Evolutionary conservation across 192 early-diverging fungal genomes (phyloP), one percentile per base, ranked within the genome.

Genomic region (Gigaspora rosea): DNA sequence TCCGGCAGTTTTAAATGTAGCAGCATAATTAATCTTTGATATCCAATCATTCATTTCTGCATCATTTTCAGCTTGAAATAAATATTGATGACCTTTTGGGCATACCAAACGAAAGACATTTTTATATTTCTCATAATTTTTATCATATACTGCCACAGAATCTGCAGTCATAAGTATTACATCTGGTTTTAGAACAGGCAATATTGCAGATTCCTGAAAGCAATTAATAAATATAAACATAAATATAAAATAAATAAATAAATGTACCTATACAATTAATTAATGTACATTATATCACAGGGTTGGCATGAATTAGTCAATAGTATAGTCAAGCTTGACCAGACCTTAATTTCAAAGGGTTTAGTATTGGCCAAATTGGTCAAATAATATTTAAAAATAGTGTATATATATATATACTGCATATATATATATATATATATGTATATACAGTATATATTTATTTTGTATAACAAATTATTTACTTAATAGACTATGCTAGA

Each of bases 21-120:
- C 88, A 0, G 92, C 92, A 79, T 92, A 94, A 82, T 94, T 94
- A 62, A 94, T 90, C 62, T 89, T 88, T 41, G 86, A 81, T 86
- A 94, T 92, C 93, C 93, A 94, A 76, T 94, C 91, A 33, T 92
- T 89, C 81, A 94, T 90, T 27, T 90, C 87, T 46, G 88, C 83
- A 67, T 92, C 90, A 61, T 82, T 85, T 9, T 91, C 82, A 2
- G 91, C 90, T 80, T 90, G 85, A 71, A 94, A 85, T 52, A 94
- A 76, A 67, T 91, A 90, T 76, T 93, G 91, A 74, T 92, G 88
- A 36, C 90, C 90, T 54, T 92, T 90, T 8, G 85, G 88, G 0
- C 89, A 87, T 32, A 91, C 86, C 12, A 94, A 78, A 12, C 93
- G 88, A 79, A 93, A 93, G 6, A 92, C 92, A 51, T 93, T 87